Base-by-base conservation (phyloP, 805 yeast species). In the Starmerella bombi region DNA sequence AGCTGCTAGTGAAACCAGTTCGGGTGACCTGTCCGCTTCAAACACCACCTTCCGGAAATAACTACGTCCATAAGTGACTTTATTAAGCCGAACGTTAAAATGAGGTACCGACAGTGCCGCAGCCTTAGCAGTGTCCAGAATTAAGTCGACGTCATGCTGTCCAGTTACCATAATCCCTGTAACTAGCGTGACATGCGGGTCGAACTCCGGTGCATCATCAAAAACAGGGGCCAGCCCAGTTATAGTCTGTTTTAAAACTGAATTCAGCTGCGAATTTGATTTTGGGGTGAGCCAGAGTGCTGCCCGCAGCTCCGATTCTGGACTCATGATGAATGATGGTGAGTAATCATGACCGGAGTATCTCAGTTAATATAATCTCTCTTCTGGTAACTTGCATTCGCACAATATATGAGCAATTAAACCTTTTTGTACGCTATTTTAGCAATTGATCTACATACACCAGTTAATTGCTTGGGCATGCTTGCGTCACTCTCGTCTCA, bases 231-330 rank as follows among this genome's bases (percentile, higher is more conserved):
- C 71, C 27, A 81, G 58, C 8, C 84, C 75, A n/a, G 69, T 62
- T 58, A 77, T 76, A 28, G 78, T 62, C 16, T 79, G 71, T 12
- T 63, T 60, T 18, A 81, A 57, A 36, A 73, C 71, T 37, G 76
- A 81, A 50, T 70, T 58, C 18, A 77, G 60, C 25, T 68, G 67
- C 4, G 77, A 59, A 34, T 69, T 70, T 16, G 62, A 63, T 40
- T 64, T 70, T 2, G 93, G 93, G 56, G 77, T 74, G 33, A 78
- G 73, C 93, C 93, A 81, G 38, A 81, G 64, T 42, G 91, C 52
- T 3, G 53, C 43, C 33, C 46, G 38, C 38, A 49, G 38, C 35
- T 41, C 47, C 25, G 31, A 25, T 21, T 23, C 39, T 33, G 20
- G n/a, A 15, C 31, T 28, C 31, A 28, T 28, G 17, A 15, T 23